Evolutionary conservation across 805 yeast species (phyloP).

Genomic region (Candida wancherniae): DNA sequence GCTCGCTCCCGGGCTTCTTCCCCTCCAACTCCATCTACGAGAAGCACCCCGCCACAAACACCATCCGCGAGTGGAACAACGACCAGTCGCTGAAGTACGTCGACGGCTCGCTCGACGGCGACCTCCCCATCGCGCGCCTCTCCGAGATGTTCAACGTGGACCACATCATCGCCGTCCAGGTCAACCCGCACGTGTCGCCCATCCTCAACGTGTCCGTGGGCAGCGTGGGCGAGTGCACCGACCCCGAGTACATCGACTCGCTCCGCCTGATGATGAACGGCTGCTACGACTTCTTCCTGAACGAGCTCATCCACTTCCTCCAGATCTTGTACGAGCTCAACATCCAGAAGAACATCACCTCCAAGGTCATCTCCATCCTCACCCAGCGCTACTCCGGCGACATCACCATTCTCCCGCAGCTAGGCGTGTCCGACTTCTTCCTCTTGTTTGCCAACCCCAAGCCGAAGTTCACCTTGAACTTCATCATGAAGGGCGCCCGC

Average conservation of each 20-base stretch:
- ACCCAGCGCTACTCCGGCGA: conserved; percentile 91
- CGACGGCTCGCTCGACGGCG: conserved; percentile 95
- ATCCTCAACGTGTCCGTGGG: conserved; percentile 65
- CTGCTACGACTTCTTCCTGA: conserved; percentile 53
- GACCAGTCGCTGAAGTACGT: conserved; percentile 71
- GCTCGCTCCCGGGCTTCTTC: conserved; percentile 90
- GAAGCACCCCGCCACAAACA: conserved; percentile 69
- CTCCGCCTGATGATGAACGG: conserved; percentile 49
- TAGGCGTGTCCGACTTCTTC: conserved; percentile 52
- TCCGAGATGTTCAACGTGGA: conserved; percentile 97
- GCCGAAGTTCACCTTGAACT: conserved; percentile 63
- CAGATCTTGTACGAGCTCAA: conserved; percentile 75
- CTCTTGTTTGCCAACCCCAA: conserved; percentile 78
- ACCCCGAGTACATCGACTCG: conserved; percentile 53
- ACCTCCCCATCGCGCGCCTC: conserved; percentile 81
- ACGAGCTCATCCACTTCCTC: conserved; percentile 75
- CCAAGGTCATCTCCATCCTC: conserved; percentile 69
- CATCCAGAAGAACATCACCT: conserved; percentile 62
- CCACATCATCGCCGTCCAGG: conserved; percentile 96
- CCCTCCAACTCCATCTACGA: conserved; percentile 83
- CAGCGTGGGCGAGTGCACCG: conserved; percentile 65
- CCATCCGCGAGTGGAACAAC: conserved; percentile 76
- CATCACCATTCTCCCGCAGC: conserved; percentile 83
- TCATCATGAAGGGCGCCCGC: conserved; percentile 75
- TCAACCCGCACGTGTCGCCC: conserved; percentile 94